These are phyloP conservation scores for Mycena floridula DNA, from an alignment of 768 basidiomycete species.

Conservation along the genomic window DNA sequence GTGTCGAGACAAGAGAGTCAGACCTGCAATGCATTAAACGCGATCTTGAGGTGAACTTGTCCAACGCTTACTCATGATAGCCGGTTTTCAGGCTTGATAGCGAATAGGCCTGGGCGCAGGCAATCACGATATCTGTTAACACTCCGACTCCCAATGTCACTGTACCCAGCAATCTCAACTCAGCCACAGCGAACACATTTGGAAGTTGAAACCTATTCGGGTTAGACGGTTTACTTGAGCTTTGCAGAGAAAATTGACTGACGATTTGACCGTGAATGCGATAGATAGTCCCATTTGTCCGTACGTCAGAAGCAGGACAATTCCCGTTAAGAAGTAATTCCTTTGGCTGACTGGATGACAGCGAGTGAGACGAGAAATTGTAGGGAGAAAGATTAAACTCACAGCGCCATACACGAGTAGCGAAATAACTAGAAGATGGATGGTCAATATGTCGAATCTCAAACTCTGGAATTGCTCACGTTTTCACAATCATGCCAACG, in stretches of 20 bases:
- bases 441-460: not conserved
- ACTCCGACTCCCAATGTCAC: constrained; percentile 48
- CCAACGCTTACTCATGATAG: constrained; percentile 34
- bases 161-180: constrained; percentile 49
- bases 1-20: constrained; percentile 51
- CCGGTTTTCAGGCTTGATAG: constrained; percentile 51
- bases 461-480: constrained; percentile 19
- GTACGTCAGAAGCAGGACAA: constrained; percentile 14
- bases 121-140: constrained; percentile 53
- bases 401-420: constrained; percentile 63
- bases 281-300: constrained; percentile 42
- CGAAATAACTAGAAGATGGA: constrained; percentile 39
- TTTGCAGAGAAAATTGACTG: constrained; percentile 4
- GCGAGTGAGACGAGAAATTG: not conserved
- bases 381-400: constrained; percentile 16
- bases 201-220: constrained; percentile 32
- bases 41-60: not conserved
- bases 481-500: constrained; percentile 54
- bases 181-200: constrained; percentile 32
- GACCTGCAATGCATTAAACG: constrained; percentile 23
- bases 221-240: not conserved
- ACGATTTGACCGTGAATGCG: constrained; percentile 48
- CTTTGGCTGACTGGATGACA: constrained; percentile 44
- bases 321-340: constrained; percentile 50
- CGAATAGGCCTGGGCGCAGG: constrained; percentile 52